Evolutionary conservation across 306 rosid genomes (phyloP), one percentile per base, ranked within the genome.

Genomic region (Castanea sativa): DNA sequence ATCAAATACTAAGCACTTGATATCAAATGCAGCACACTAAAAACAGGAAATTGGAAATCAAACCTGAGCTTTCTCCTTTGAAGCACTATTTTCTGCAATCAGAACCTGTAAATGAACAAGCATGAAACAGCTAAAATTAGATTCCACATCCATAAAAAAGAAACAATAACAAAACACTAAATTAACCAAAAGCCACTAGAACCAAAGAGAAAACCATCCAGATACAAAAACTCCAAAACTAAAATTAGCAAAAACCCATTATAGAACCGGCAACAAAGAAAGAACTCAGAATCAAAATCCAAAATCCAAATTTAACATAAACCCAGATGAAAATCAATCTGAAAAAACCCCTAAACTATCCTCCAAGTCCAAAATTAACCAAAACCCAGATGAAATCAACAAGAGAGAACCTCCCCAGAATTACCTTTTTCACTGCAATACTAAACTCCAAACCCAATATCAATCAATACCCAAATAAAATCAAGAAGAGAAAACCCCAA

Each of bases 31-130:
- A 33, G 60, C 16, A 33, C 10, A n/a, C 14, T 35, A 74, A 77
- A 79, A 30, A 69, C 18, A 13, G 83, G 59, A 85, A 65, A 19
- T 27, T 29, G 1, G 33, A 79, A 60, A 52, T 21, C 78, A 64
- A 35, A 96, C 99, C 99, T 96, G 99, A 10, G 97, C 88, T 83
- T 91, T 96, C 89, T 96, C 99, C 90, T 87, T 93, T 11, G 99
- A 91, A 79, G 92, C 95, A 21, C 90, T 77, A 73, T 85, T 93
- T 43, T 94, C 90, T 21, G 94, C 94, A 33, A 96, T 88, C 89
- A 85, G 78, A 89, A 96, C 99, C 99, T 96, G 90, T 20, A 74
- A 79, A 84, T 55, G 57, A 77, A 80, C 25, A 59, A 57, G 1
- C 32, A 73, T 18, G 53, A 80, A 32, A 52, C 61, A 73, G 9